These are phyloP conservation scores for Ciborinia camelliae DNA, from an alignment of 2,329 filamentous ascomycete species.

Conservation along the genomic window DNA sequence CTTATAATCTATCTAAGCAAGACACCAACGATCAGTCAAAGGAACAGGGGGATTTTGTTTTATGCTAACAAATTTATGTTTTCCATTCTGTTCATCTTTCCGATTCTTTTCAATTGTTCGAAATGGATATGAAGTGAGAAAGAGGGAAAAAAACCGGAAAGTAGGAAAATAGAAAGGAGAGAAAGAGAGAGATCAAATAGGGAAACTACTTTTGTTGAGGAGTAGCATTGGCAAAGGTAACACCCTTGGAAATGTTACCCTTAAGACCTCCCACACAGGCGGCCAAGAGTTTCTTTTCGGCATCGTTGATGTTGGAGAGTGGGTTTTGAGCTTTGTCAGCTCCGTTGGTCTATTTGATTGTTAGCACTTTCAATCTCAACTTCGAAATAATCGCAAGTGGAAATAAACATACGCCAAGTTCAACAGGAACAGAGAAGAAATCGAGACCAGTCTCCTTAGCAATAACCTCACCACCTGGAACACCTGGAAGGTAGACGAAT, in stretches of 20 bases:
- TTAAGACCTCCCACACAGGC: constrained; percentile 26
- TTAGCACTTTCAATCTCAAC: constrained; percentile 73
- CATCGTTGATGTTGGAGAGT: constrained; percentile 30
- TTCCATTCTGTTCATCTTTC: neutral
- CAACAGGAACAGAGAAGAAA: constrained; percentile 94
- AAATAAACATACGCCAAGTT: constrained; percentile 80
- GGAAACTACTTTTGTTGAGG: constrained; percentile 23
- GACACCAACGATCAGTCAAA: constrained; percentile 19
- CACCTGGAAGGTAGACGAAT: constrained; percentile 90
- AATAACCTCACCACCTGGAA: constrained; percentile 82
- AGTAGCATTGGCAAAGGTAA: constrained; percentile 46
- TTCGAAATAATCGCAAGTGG: constrained; percentile 55
- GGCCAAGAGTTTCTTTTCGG: constrained; percentile 19
- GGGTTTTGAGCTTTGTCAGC: constrained; percentile 18
- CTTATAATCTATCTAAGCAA: constrained; percentile 20
- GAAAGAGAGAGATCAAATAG: constrained; percentile 3
- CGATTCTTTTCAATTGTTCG: neutral
- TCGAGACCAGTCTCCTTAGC: constrained; percentile 79
- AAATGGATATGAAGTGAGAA: neutral
- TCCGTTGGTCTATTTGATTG: constrained; percentile 68
- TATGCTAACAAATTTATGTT: neutral
- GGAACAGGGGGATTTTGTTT: neutral
- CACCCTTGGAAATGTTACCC: constrained; percentile 90
- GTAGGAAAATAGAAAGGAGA: neutral
- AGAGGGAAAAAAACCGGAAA: neutral